phyloP scores from a whole-genome alignment of 73 alveolate genomes.

The Blepharisma stoltei region DNA sequence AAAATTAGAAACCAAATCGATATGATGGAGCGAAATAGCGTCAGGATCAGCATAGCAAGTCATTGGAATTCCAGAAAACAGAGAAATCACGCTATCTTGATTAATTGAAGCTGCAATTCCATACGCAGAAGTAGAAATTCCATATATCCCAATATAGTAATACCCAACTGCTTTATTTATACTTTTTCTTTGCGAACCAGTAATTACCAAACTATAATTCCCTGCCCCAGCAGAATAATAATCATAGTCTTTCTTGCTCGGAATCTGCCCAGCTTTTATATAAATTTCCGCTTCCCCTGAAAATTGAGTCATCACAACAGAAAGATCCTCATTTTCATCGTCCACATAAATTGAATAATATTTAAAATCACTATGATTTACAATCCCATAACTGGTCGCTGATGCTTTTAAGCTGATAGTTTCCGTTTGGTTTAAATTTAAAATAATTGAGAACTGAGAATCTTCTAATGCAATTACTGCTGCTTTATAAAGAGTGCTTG shows the following conservation, averaged over 20 bases:
- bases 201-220: conserved; percentile 21
- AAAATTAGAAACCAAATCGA: background rate
- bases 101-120: background rate
- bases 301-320: background rate
- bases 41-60: background rate
- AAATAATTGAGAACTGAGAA: background rate
- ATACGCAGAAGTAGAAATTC: background rate
- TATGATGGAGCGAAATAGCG: background rate
- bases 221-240: background rate
- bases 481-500: background rate
- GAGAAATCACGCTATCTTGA: background rate
- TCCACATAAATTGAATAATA: background rate
- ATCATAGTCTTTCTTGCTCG: background rate
- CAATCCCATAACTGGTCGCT: background rate
- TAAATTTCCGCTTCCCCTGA: conserved; percentile 32
- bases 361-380: background rate
- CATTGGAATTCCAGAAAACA: background rate
- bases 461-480: background rate
- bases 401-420: background rate
- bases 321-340: conserved; percentile 12
- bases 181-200: background rate
- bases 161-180: background rate
- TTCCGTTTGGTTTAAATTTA: background rate
- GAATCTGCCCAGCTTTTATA: background rate
- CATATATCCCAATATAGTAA: conserved; percentile 20